These are phyloP conservation scores for Cocos nucifera DNA, from an alignment of 176 grass and related monocot species.

Conservation along the genomic window DNA sequence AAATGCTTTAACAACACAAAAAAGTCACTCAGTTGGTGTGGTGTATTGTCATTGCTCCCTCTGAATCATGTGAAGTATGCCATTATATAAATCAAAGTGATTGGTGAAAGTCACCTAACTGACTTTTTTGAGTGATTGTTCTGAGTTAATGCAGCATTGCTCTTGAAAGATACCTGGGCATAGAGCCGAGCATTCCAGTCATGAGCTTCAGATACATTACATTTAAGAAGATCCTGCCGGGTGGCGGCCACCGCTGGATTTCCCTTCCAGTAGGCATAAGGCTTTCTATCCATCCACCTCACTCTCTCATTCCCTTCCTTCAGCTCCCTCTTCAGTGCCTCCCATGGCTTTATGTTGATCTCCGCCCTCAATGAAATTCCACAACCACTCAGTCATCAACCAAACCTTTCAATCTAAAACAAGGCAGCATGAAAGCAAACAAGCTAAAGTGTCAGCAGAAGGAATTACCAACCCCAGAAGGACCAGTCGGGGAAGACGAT, in stretches of 20 bases:
- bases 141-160: no score
- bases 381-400: background rate
- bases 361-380: slow-evolving; percentile 19
- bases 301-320: slow-evolving; percentile 22
- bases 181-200: slow-evolving; percentile 54
- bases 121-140: background rate
- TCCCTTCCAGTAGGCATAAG: slow-evolving; percentile 56
- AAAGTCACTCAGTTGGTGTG: no score
- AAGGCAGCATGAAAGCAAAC: no score
- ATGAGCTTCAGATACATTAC: slow-evolving; percentile 24
- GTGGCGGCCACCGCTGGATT: background rate
- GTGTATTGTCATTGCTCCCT: no score
- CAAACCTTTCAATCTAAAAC: no score
- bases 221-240: slow-evolving; percentile 29
- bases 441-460: background rate
- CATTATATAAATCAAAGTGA: no score
- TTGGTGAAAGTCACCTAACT: background rate
- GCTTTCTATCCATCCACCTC: slow-evolving; percentile 34
- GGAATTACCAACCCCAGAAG: slow-evolving; percentile 69
- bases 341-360: slow-evolving; percentile 42
- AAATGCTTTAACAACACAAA: no score
- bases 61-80: no score
- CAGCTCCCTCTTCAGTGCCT: slow-evolving; percentile 23
- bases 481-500: slow-evolving; percentile 82
- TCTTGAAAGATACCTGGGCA: slow-evolving; percentile 18